Evolutionary conservation across 495 filamentous ascomycete genomes (phyloP).

Genomic region (Penicillium odoratum): DNA sequence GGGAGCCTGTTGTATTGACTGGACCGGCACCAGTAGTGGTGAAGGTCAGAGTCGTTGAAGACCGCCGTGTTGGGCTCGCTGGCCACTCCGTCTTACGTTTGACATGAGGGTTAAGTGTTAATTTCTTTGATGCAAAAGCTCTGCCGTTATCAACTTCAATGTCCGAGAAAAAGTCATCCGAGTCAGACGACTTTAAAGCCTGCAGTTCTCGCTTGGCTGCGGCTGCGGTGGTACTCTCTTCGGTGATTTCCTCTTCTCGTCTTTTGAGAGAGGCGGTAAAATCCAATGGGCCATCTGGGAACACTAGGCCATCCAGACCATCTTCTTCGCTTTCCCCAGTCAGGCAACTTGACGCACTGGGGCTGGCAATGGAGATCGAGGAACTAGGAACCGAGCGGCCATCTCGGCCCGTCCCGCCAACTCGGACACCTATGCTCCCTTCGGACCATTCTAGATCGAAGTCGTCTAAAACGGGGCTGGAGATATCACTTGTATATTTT

Average conservation of each 20-base stretch:
- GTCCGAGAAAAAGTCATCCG: slow-evolving; percentile 83
- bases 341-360: slow-evolving; percentile 85
- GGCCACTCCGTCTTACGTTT: slow-evolving; percentile 73
- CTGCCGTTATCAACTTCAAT: slow-evolving; percentile 85
- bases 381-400: slow-evolving; percentile 76
- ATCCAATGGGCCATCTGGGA: slow-evolving; percentile 80
- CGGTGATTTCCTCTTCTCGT: slow-evolving; percentile 55
- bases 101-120: slow-evolving; percentile 89
- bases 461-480: slow-evolving; percentile 65
- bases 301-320: slow-evolving; percentile 74
- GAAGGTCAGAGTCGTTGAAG: slow-evolving; percentile 85
- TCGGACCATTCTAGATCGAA: slow-evolving; percentile 86
- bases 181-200: slow-evolving; percentile 35
- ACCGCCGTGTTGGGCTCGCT: slow-evolving; percentile 66
- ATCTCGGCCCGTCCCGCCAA: slow-evolving; percentile 80
- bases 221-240: slow-evolving; percentile 31
- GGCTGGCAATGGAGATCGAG: slow-evolving; percentile 83
- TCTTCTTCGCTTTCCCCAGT: slow-evolving; percentile 96
- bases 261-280: slow-evolving; percentile 74
- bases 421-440: slow-evolving; percentile 83
- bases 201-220: slow-evolving; percentile 29
- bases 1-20: slow-evolving; percentile 61
- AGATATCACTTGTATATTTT: slow-evolving; percentile 58
- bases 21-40: slow-evolving; percentile 37
- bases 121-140: slow-evolving; percentile 74